Evolutionary conservation across 129 eudicot genomes (phyloP).

Genomic region (Cynara cardunculus): DNA sequence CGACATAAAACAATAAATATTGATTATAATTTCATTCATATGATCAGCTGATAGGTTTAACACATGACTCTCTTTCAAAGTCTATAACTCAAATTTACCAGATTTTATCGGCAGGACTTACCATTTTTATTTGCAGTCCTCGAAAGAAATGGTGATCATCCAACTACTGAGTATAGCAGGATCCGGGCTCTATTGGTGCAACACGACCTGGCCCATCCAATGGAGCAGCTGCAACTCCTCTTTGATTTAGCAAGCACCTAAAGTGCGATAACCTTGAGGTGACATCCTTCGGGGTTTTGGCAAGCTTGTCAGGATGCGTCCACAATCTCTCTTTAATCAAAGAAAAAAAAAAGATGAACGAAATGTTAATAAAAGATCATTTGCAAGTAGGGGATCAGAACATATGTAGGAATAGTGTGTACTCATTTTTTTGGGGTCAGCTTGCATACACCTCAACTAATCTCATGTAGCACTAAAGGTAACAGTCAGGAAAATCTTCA

Average conservation of each 20-base stretch:
- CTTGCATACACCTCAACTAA: too few species aligned
- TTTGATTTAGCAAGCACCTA: slow-evolving; percentile 80
- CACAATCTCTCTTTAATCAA: slow-evolving; percentile 77
- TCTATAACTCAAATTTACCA: not conserved
- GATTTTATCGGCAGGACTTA: slow-evolving; percentile 9
- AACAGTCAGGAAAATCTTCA: too few species aligned
- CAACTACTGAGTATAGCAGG: slow-evolving; percentile 59
- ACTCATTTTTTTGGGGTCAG: not conserved
- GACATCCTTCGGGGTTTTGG: slow-evolving; percentile 58
- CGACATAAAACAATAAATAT: not conserved
- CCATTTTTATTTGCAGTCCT: slow-evolving; percentile 1
- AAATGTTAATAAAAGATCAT: not conserved
- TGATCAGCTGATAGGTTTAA: not conserved
- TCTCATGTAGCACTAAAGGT: too few species aligned
- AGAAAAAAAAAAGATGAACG: not conserved
- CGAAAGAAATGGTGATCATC: slow-evolving; percentile 21
- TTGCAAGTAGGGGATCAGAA: not conserved
- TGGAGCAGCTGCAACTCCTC: slow-evolving; percentile 97
- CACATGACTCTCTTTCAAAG: not conserved
- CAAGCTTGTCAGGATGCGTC: slow-evolving; percentile 56
- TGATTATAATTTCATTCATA: not conserved
- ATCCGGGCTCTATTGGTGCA: slow-evolving; percentile 73
- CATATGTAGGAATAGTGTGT: not conserved
- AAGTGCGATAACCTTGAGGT: slow-evolving; percentile 56
- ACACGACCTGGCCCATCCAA: slow-evolving; percentile 57